Base-by-base conservation (phyloP, 2,329 filamentous ascomycete species). In the Pyricularia sp. region DNA sequence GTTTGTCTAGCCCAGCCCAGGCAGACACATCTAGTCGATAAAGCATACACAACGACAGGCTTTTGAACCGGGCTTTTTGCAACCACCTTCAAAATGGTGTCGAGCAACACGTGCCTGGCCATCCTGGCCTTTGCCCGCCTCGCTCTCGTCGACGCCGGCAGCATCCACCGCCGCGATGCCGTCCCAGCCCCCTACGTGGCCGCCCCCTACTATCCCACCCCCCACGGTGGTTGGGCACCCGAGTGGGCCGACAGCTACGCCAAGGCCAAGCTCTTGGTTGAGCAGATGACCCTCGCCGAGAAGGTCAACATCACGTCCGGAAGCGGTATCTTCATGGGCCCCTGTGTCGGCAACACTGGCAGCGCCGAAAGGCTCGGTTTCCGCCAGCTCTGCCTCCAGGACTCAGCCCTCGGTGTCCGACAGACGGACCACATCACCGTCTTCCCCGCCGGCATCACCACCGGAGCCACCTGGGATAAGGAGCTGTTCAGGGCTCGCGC, bases 371-470 rank as follows among this genome's bases (percentile, higher is more conserved):
- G 92, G 7, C 83, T 94, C 20, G 90, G 90, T 1, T 90, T 94
- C 70, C 89, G 90, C 1, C 86, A 88, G 72, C 82, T 93, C 6
- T 92, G 90, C 74, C 80, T 92, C 3, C 88, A 92, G 71, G 91
- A 94, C 76, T 88, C 87, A 0, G 89, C 90, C 1, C 81, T 90
- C 42, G 92, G 92, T 1, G 82, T 95, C 17, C 86, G 90, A 31
- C 86, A 86, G n/a, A 87, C 90, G 0, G 90, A 93, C 72, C 88
- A 92, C 70, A 87, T 89, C 68, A 93, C 91, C 0, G 90, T 88
- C 0, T 95, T 94, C 73, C 92, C 92, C 0, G 85, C 91, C 10
- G 92, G 91, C n/a, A 91, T 94, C 72, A 93, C 90, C 0, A 86
- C 85, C 1, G 91, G 90, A 23, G 90, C 90, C 2, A 93, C 91